Percentiles rank a stretch among this genome's conserved stretches.
These are phyloP conservation scores for Pythium phragmitis DNA, from an alignment of 352 stramenopile genomes.

Conservation along the genomic window DNA sequence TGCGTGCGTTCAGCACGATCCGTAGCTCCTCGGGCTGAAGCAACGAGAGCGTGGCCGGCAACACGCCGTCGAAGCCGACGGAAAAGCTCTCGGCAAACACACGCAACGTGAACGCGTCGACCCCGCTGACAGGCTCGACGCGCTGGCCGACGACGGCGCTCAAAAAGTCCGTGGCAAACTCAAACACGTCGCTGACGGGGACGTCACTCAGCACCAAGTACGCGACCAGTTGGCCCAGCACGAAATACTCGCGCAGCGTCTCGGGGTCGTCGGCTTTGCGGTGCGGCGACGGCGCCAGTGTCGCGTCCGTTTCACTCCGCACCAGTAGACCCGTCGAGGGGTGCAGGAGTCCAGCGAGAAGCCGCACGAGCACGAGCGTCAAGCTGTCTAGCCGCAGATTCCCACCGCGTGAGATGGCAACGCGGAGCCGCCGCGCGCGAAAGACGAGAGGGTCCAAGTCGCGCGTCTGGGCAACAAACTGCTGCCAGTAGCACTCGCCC, in stretches of 20 bases:
- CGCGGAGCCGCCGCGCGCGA: constrained; percentile 8
- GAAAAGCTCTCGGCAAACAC: constrained; percentile 38
- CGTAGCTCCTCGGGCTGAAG: constrained; percentile 52
- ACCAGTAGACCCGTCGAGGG: constrained; percentile 18
- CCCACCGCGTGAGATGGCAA: constrained; percentile 16
- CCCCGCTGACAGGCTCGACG: neutral
- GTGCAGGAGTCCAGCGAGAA: constrained; percentile 20
- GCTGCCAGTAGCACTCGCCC: constrained; percentile 23
- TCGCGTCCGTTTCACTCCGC: constrained; percentile 9
- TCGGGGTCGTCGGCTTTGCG: constrained; percentile 6
- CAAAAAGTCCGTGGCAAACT: constrained; percentile 59
- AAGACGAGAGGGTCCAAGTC: constrained; percentile 17
- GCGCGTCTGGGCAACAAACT: constrained; percentile 17
- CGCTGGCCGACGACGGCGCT: constrained; percentile 33
- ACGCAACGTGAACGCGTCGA: constrained; percentile 2
- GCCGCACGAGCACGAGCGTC: constrained; percentile 28
- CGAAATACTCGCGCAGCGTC: constrained; percentile 46
- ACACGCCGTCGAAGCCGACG: constrained; percentile 53
- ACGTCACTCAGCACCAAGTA: constrained; percentile 55
- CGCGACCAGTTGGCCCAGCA: constrained; percentile 63
- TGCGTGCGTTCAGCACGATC: constrained; percentile 44
- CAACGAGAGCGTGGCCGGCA: constrained; percentile 48
- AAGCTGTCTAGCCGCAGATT: constrained; percentile 17
- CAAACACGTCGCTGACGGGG: constrained; percentile 46
- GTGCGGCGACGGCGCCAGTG: constrained; percentile 17